Evolutionary conservation across 169 alveolate genomes (phyloP).

Genomic region (Amoebophrya sp.): DNA sequence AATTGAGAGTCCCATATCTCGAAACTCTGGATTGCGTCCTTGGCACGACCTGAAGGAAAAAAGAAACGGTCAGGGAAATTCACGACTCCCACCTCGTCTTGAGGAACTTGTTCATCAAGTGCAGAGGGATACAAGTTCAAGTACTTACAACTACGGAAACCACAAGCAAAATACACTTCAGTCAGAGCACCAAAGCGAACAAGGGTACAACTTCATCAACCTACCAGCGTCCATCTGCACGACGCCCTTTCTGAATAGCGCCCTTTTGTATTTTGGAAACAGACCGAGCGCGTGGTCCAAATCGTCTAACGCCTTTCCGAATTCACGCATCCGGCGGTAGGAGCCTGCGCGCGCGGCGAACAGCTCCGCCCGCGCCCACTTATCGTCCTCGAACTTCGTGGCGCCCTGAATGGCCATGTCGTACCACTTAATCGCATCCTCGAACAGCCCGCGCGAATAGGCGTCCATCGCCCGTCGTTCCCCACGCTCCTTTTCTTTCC

Average conservation of each 20-base stretch:
- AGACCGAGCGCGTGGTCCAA: not conserved
- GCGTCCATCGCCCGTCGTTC: constrained; percentile 20
- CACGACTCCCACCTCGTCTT: too few species aligned
- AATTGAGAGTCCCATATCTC: too few species aligned
- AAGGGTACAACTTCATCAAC: too few species aligned
- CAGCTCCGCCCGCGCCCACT: constrained; percentile 1
- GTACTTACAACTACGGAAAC: too few species aligned
- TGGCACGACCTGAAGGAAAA: not conserved
- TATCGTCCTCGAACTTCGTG: not conserved
- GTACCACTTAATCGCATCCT: not conserved
- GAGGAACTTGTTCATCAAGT: too few species aligned
- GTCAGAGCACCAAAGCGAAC: too few species aligned
- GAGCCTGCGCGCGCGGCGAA: not conserved
- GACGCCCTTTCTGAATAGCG: not conserved
- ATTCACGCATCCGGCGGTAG: not conserved
- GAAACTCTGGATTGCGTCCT: not conserved
- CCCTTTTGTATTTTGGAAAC: not conserved
- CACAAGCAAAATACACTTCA: too few species aligned
- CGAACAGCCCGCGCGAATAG: not conserved
- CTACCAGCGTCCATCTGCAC: not conserved
- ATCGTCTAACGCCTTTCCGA: not conserved
- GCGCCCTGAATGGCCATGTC: not conserved
- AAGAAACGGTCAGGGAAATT: too few species aligned
- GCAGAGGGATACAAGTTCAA: too few species aligned
- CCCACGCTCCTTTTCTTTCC: constrained; percentile 21